Evolutionary conservation across 306 rosid species (phyloP), one percentile per base, ranked within the genome.

Genomic region (Quercus parvula): DNA sequence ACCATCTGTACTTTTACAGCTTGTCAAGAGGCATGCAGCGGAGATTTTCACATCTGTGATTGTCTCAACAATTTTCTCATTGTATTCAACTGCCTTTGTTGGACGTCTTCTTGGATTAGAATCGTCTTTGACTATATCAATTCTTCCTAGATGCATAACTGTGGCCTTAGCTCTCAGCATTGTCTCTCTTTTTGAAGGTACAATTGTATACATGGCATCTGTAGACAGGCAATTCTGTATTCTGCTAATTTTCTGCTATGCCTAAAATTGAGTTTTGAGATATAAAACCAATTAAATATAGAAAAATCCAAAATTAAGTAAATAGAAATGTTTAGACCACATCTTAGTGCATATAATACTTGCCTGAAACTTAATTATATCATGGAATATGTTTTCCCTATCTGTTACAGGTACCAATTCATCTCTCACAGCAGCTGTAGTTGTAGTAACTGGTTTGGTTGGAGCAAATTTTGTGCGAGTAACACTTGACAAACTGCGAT

Each of bases 381-480:
- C 64, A 77, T 58, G 63, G 74, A 72, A 78, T 59, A 19, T 33
- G 25, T 44, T 75, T 80, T 54, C 73, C 46, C 75, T 62, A 22
- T 78, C 77, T 70, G 28, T 63, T 85, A 61, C 74, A 95, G 99
- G 97, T 73, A 66, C 99, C 86, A 95, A 92, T 86, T 17, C 98
- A 75, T 95, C 98, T 62, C 89, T 95, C 79, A 91, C 98, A 6
- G 99, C 98, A 14, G 92, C 99, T 4, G 99, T 81, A 46, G 97
- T 95, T n/a, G 99, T 95, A 6, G 87, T 90, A 63, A 95, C 99
- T 73, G 99, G 98, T 75, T 87, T 92, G 70, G 92, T 91, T 66
- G 99, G 99, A 70, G 99, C 99, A 70, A 95, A 95, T 85, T 95
- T 95, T 82, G 98, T 90, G 77, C 99, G 89, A 84, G 91, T 91